Conservation (phyloP, 2,329 filamentous ascomycete genomes). For the Aureobasidium namibiae region DNA sequence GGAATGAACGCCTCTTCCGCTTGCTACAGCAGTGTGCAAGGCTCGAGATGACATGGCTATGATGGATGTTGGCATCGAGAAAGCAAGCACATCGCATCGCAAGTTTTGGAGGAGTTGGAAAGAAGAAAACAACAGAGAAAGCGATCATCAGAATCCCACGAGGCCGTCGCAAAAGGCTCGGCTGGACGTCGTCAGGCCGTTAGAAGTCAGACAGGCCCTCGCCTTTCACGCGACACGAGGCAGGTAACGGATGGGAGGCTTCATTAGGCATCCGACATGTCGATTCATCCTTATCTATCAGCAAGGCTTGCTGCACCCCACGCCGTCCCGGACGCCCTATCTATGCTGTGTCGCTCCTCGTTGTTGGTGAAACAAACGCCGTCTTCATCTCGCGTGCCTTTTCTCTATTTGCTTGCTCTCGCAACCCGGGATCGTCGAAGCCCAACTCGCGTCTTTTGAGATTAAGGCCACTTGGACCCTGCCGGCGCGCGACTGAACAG, state of each 20-base stretch:
- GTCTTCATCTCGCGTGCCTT: conserved; percentile 7
- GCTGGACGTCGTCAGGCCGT: conserved; percentile 1
- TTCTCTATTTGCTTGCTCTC: neutral
- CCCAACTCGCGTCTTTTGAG: neutral
- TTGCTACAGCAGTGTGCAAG: neutral
- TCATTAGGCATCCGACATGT: neutral
- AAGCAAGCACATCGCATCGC: neutral
- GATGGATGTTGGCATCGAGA: neutral
- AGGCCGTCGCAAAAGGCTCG: neutral
- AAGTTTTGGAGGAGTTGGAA: neutral
- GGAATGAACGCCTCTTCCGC: conserved; percentile 4
- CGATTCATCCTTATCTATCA: conserved; percentile 9
- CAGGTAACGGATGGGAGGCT: neutral
- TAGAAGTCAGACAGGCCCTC: neutral
- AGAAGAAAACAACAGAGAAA: neutral
- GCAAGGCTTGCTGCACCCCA: conserved; percentile 8
- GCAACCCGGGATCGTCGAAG: neutral
- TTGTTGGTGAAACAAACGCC: conserved; percentile 2
- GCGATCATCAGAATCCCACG: neutral
- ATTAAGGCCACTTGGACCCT: conserved; percentile 7
- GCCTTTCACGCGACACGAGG: conserved; percentile 1
- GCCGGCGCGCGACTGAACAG: neutral
- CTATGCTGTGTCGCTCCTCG: conserved; percentile 1
- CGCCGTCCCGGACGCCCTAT: conserved; percentile 1
- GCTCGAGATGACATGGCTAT: neutral